A percentile compares a stretch with the other conserved stretches of the same genome.
These are phyloP conservation scores for Sutorius australiensis DNA, from an alignment of 768 basidiomycete species.

Conservation along the genomic window DNA sequence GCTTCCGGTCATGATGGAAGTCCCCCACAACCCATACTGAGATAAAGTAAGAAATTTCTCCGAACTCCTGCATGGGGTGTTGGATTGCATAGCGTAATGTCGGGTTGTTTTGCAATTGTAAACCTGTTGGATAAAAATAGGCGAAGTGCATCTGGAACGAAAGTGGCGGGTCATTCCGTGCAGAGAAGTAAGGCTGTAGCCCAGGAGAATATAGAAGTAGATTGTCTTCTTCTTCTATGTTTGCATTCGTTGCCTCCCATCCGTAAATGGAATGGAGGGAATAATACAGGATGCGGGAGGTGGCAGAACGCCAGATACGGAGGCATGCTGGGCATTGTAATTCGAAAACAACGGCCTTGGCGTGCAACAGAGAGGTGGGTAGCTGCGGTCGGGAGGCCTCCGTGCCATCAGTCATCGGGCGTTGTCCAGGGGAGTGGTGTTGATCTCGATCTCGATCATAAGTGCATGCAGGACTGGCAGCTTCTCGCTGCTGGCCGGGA, in stretches of 20 bases:
- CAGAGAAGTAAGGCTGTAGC: neutral
- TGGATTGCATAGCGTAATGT: neutral
- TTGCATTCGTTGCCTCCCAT: neutral
- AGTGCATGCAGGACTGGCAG: neutral
- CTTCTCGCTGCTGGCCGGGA: neutral
- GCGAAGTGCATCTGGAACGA: neutral
- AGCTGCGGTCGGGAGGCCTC: neutral
- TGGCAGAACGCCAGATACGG: too few relatives aligned
- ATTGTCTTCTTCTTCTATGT: neutral
- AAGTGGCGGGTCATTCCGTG: neutral
- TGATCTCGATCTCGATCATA: neutral
- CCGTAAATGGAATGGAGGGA: neutral
- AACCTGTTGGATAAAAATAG: neutral
- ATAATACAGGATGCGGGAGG: neutral
- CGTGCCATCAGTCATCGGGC: neutral
- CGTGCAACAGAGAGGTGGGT: neutral
- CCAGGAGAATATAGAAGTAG: neutral
- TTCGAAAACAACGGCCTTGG: too few relatives aligned
- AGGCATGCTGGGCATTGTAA: too few relatives aligned
- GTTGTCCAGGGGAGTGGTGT: neutral
- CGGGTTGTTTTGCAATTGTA: neutral
- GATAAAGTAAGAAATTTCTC: neutral
- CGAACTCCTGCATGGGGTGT: too few relatives aligned
- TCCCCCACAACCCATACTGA: neutral
- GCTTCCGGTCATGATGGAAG: neutral